These are phyloP conservation scores for Tephrocybe sp. DNA, from an alignment of 768 basidiomycete species.

Conservation along the genomic window DNA sequence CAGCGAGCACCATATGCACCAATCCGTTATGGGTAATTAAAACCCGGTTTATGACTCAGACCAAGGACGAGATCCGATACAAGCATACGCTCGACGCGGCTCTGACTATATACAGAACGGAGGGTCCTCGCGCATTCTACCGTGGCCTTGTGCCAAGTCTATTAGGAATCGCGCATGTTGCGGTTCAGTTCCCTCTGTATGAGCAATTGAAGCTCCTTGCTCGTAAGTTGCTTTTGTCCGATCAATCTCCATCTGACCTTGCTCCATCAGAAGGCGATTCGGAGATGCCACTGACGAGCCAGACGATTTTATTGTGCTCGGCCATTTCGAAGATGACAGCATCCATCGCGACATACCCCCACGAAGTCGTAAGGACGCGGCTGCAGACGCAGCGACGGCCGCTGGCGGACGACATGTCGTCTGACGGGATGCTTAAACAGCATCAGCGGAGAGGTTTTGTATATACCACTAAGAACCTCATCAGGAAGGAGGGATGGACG, in stretches of 20 bases:
- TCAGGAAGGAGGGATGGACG: slow-evolving; percentile 82
- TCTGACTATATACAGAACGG: slow-evolving; percentile 83
- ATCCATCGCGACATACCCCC: slow-evolving; percentile 93
- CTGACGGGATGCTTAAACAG: slow-evolving; percentile 59
- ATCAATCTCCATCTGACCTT: not conserved
- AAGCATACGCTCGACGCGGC: slow-evolving; percentile 91
- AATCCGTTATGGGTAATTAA: slow-evolving; percentile 99
- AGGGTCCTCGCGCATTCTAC: slow-evolving; percentile 90
- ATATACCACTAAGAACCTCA: slow-evolving; percentile 70
- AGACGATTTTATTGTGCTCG: slow-evolving; percentile 83
- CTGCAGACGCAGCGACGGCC: slow-evolving; percentile 83
- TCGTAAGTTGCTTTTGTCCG: slow-evolving; percentile 59
- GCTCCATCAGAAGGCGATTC: slow-evolving; percentile 41
- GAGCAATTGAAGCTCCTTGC: slow-evolving; percentile 87
- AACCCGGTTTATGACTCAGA: slow-evolving; percentile 98
- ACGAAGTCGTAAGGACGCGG: slow-evolving; percentile 98
- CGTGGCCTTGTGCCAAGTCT: slow-evolving; percentile 92
- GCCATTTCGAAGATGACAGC: slow-evolving; percentile 96
- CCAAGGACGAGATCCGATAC: slow-evolving; percentile 75
- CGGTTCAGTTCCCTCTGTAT: slow-evolving; percentile 96
- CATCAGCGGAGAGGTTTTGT: slow-evolving; percentile 66
- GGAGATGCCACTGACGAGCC: slow-evolving; percentile 50
- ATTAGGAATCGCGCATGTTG: slow-evolving; percentile 91
- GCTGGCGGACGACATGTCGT: slow-evolving; percentile 56
- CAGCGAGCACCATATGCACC: slow-evolving; percentile 88